Evolutionary conservation across 768 basidiomycete species (phyloP).

Genomic region (Termitomyces bulborhizus): DNA sequence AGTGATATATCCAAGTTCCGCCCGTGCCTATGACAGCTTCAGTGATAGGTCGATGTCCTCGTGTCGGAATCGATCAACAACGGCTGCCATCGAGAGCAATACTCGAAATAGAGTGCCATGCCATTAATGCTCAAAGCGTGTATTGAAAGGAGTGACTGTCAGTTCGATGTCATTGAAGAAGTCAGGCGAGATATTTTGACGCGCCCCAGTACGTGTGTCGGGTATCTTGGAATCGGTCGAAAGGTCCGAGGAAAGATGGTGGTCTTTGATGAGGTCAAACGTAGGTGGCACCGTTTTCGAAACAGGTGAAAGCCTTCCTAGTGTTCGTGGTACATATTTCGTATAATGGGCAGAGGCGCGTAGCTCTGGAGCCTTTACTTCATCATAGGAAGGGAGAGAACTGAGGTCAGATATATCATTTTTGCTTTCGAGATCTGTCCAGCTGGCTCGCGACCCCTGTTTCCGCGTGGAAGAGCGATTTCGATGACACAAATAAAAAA

Average conservation of each 20-base stretch:
- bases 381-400: neutral
- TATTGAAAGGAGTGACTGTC: neutral
- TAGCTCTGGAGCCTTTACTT: neutral
- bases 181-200: neutral
- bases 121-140: neutral
- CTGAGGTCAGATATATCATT: neutral
- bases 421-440: constrained; percentile 11
- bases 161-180: neutral
- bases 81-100: neutral
- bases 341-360: neutral
- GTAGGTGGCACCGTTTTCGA: neutral
- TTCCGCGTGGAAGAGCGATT: neutral
- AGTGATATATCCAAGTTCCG: neutral
- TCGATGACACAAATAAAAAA: constrained; percentile 11
- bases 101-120: neutral
- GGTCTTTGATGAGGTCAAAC: constrained; percentile 1
- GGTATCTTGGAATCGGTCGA: neutral
- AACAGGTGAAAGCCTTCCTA: constrained; percentile 5
- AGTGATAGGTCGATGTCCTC: neutral
- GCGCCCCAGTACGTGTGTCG: too few relatives aligned
- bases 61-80: neutral
- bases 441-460: neutral
- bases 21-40: too few relatives aligned
- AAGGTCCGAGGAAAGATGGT: constrained; percentile 6
- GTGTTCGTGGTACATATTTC: constrained; percentile 1